Conservation (phyloP, 2,329 filamentous ascomycete genomes). For the Penicillium psychrosexuale region DNA sequence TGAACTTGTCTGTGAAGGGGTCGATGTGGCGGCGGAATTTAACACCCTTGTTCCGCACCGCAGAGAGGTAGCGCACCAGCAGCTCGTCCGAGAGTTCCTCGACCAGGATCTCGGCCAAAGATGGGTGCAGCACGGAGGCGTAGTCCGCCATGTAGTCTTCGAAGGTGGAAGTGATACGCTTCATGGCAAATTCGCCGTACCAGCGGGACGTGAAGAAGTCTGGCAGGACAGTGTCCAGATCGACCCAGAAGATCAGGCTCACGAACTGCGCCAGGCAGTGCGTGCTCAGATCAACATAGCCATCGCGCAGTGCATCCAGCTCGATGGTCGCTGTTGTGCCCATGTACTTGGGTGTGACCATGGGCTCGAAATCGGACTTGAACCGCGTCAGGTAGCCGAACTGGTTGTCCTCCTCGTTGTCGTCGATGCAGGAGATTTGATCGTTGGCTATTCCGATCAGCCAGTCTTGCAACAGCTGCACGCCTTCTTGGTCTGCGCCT, state of each 20-base stretch:
- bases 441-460: slow-evolving; percentile 96
- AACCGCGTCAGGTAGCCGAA: slow-evolving; percentile 83
- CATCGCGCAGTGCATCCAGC: slow-evolving; percentile 73
- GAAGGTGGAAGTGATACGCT: slow-evolving; percentile 90
- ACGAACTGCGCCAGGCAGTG: slow-evolving; percentile 89
- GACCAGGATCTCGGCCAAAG: slow-evolving; percentile 83
- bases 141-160: slow-evolving; percentile 94
- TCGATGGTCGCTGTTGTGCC: slow-evolving; percentile 68
- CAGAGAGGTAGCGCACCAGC: slow-evolving; percentile 76
- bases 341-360: slow-evolving; percentile 77
- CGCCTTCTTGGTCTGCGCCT: slow-evolving; percentile 58
- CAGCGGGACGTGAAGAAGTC: slow-evolving; percentile 89
- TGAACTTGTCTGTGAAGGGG: slow-evolving; percentile 88
- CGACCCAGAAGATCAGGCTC: slow-evolving; percentile 80
- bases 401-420: slow-evolving; percentile 70
- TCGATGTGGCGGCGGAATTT: slow-evolving; percentile 78
- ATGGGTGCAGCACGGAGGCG: slow-evolving; percentile 76
- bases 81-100: slow-evolving; percentile 92
- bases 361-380: slow-evolving; percentile 73
- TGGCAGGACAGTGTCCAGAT: slow-evolving; percentile 78
- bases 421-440: slow-evolving; percentile 97
- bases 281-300: slow-evolving; percentile 91
- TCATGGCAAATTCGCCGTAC: slow-evolving; percentile 85
- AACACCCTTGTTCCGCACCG: slow-evolving; percentile 83
- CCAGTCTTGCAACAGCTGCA: slow-evolving; percentile 80